These are phyloP conservation scores for Cladosporium sp. DNA, from an alignment of 2,329 filamentous ascomycete species.

Conservation along the genomic window DNA sequence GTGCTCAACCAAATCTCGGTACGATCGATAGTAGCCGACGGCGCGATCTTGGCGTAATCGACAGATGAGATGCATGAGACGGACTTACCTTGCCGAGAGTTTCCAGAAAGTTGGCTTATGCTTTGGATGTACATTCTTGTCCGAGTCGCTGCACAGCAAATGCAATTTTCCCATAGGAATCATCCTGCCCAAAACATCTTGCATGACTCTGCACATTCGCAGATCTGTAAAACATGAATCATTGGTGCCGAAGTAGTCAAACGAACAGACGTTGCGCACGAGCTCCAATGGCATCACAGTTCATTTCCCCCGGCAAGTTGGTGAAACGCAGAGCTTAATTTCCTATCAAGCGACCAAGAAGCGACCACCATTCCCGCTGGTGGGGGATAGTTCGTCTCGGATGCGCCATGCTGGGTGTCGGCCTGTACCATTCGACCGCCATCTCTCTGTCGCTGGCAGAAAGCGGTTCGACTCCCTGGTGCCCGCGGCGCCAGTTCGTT, in stretches of 20 bases:
- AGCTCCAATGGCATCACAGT: constrained; percentile 1
- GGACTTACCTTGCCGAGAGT: background rate
- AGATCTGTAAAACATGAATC: constrained; percentile 3
- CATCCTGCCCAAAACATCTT: background rate
- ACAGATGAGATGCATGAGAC: background rate
- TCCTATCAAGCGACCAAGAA: constrained; percentile 4
- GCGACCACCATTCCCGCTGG: background rate
- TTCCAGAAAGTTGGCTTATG: no score
- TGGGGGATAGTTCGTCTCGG: background rate
- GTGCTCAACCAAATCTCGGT: constrained; percentile 2
- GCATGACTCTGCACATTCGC: background rate
- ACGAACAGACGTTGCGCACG: background rate
- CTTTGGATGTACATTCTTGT: no score
- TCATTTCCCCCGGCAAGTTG: constrained; percentile 1
- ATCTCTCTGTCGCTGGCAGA: background rate
- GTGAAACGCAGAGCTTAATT: constrained; percentile 9
- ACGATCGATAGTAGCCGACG: background rate
- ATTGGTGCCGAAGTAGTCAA: background rate
- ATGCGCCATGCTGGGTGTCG: constrained; percentile 2
- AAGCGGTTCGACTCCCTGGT: background rate
- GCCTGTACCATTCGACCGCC: background rate
- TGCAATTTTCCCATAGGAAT: no score
- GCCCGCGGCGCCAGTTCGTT: background rate
- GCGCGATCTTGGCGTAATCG: constrained; percentile 1
- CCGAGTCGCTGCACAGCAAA: no score